phyloP scores from a whole-genome alignment of 495 filamentous ascomycete genomes.

The Ramalina intermedia region DNA sequence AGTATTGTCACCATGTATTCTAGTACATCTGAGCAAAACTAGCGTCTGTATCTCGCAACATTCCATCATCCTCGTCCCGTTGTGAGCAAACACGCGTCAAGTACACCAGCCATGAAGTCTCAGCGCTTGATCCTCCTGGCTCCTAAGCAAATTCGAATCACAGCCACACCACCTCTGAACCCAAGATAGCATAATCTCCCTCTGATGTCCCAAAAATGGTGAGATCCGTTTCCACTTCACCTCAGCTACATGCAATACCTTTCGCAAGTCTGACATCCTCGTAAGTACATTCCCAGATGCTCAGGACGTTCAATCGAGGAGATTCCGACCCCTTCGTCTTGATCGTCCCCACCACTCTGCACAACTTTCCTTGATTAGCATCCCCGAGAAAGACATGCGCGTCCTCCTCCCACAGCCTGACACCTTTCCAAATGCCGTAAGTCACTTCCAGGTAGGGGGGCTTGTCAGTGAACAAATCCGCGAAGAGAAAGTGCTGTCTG shows the following conservation, averaged over 20 bases:
- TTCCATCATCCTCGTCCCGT: too few species aligned
- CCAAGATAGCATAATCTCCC: not conserved
- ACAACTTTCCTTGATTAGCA: constrained; percentile 12
- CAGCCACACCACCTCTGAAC: not conserved
- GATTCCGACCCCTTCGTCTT: constrained; percentile 1
- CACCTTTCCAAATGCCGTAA: constrained; percentile 15
- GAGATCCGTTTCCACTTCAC: not conserved
- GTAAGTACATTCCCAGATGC: constrained; percentile 16
- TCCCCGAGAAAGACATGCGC: constrained; percentile 12
- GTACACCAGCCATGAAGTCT: constrained; percentile 3
- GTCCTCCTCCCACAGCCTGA: constrained; percentile 13
- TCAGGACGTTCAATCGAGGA: constrained; percentile 13
- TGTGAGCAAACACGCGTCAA: too few species aligned
- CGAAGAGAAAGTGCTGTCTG: constrained; percentile 16
- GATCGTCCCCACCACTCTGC: constrained; percentile 13
- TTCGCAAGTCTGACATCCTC: constrained; percentile 17
- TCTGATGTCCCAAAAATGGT: not conserved
- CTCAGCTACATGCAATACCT: constrained; percentile 13
- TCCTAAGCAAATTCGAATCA: not conserved
- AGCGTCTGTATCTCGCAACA: too few species aligned
- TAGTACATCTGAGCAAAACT: too few species aligned
- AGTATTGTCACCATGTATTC: too few species aligned
- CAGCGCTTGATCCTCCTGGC: constrained; percentile 10
- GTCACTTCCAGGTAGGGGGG: constrained; percentile 15
- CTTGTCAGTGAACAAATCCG: constrained; percentile 16